phyloP scores from a whole-genome alignment of 1,284 basidiomycete genomes.

The Austropuccinia psidii region DNA sequence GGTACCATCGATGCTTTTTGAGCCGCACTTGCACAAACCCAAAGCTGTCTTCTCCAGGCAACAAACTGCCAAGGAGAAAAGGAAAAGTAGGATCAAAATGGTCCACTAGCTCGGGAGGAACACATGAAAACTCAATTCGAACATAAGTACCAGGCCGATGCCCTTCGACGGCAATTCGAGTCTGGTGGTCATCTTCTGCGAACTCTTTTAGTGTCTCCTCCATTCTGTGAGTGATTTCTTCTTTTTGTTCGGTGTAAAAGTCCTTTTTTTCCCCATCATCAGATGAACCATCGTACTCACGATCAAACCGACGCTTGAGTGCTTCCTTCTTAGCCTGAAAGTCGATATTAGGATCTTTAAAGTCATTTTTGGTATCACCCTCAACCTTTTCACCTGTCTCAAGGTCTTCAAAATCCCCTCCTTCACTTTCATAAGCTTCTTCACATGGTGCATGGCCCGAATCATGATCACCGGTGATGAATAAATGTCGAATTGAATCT shows the following conservation, averaged over 20 bases:
- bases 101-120: conserved; percentile 86
- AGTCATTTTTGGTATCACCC: conserved; percentile 50
- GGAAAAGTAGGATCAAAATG: conserved; percentile 88
- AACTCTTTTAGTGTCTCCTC: conserved; percentile 82
- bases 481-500: conserved; percentile 75
- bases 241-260: conserved; percentile 86
- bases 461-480: conserved; percentile 68
- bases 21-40: conserved; percentile 91
- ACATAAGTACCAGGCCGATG: conserved; percentile 88
- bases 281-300: conserved; percentile 88
- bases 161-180: conserved; percentile 78
- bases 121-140: conserved; percentile 73
- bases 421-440: conserved; percentile 52
- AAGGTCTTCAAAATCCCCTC: conserved; percentile 53
- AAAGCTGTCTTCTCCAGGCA: conserved; percentile 81
- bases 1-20: conserved; percentile 93
- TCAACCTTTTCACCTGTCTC: conserved; percentile 51
- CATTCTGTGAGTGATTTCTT: conserved; percentile 77
- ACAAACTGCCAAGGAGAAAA: conserved; percentile 84
- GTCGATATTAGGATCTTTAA: conserved; percentile 42
- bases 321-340: conserved; percentile 81
- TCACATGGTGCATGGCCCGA: conserved; percentile 45
- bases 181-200: conserved; percentile 65
- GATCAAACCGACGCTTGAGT: conserved; percentile 90
- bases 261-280: conserved; percentile 59